phyloP scores from a whole-genome alignment of 768 basidiomycete species.

The Podaxis sp. region DNA sequence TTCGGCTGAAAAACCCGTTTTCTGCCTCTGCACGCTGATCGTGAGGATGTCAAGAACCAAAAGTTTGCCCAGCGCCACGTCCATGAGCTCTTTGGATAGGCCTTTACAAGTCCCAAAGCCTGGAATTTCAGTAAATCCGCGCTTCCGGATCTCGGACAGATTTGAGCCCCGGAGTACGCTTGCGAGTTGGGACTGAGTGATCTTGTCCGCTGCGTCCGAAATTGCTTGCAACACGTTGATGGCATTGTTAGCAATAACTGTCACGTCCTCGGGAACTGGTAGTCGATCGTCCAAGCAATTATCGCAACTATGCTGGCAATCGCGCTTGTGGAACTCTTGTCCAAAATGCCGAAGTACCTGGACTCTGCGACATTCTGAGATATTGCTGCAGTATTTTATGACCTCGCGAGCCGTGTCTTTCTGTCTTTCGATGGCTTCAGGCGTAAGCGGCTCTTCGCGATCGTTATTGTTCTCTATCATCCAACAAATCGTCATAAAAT shows the following conservation, averaged over 20 bases:
- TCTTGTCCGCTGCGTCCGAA: constrained; percentile 39
- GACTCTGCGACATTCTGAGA: constrained; percentile 81
- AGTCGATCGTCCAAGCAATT: constrained; percentile 65
- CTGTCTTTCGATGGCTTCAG: constrained; percentile 67
- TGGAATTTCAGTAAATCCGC: constrained; percentile 45
- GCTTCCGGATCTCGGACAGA: constrained; percentile 41
- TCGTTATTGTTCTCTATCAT: constrained; percentile 62
- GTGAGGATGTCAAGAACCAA: constrained; percentile 48
- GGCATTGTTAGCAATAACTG: constrained; percentile 51
- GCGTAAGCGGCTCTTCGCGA: constrained; percentile 26
- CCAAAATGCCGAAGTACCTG: constrained; percentile 90
- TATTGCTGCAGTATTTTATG: constrained; percentile 77
- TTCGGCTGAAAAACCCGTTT: constrained; percentile 45
- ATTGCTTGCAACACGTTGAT: constrained; percentile 57
- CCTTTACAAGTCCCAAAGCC: constrained; percentile 56
- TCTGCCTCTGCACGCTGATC: constrained; percentile 40
- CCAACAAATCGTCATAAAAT: constrained; percentile 52
- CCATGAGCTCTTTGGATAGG: constrained; percentile 52
- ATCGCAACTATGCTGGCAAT: constrained; percentile 78
- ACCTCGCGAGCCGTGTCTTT: constrained; percentile 65
- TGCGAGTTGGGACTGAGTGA: constrained; percentile 62
- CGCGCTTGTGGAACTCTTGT: constrained; percentile 67
- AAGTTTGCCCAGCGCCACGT: constrained; percentile 65
- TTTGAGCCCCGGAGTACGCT: constrained; percentile 69
- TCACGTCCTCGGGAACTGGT: constrained; percentile 57